Base-by-base conservation (phyloP, 108 stramenopile genomes). In the Skeletonema grethae region DNA sequence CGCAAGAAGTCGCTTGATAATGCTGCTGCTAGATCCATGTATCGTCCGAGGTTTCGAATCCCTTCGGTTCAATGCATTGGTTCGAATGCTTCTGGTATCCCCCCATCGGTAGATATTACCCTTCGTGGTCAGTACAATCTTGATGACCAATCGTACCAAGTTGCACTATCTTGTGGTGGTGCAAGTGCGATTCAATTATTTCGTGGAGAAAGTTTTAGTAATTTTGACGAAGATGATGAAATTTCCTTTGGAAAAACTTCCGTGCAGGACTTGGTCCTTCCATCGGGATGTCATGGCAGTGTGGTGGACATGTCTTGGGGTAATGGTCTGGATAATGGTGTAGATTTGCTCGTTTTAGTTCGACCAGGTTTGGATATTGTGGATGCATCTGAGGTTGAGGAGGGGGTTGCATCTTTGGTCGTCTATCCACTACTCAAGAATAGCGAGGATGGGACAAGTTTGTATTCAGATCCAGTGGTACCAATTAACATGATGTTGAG, bases 291-390 rank as follows among this genome's bases (percentile, higher is more conserved):
- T n/a, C n/a, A n/a, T 13, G 20, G 57, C 15, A 15, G 57, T 31
- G 72, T 80, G 56, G 65, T 65, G 8, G 80, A 81, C 30, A 2
- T 81, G 10, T 53, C 67, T 13, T 81, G 80, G 80, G 46, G 39
- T 56, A n/a, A 18, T 13, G 50, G 46, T 12, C 24, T 32, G 25
- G 1, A 28, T 22, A n/a, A n/a, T n/a, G n/a, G n/a, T n/a, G n/a
- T n/a, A n/a, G 70, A 71, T 34, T 62, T 81, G 38, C 30, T 74
- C 22, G 80, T 75, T 8, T 53, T 75, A 60, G 60, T 58, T 31
- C 61, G 67, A 32, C 67, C 56, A 25, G 25, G 13, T 34, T 38
- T 0, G 22, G 70, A 30, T 16, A 25, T 2, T 18, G 46, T 32
- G 18, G 59, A 71, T 7, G 63, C 25, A 28, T 1, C 25, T 28